Evolutionary conservation across 2,329 filamentous ascomycete species (phyloP), one percentile per base, ranked within the genome.

Genomic region (Alternaria postmessia): DNA sequence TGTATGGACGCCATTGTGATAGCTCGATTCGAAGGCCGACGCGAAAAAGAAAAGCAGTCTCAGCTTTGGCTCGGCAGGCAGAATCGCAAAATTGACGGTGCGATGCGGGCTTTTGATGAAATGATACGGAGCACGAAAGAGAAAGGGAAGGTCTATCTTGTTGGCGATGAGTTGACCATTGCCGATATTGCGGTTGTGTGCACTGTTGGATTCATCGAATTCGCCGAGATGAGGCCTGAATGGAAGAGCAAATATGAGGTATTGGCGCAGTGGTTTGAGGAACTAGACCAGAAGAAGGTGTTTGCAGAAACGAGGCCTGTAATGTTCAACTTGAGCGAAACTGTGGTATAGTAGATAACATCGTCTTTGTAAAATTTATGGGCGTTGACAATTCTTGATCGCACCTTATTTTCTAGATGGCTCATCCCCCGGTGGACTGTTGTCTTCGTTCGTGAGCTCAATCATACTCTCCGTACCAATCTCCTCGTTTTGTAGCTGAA

Each of bases 291-390:
- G n/a, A 32, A 42, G 54, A 48, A 66, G 38, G 67, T 44, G 51
- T 69, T 67, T 54, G 18, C n/a, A 38, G 61, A 66, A 32, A 69
- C 61, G 5, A 66, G 61, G 42, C 67, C 67, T 1, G 59, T 66
- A 4, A 62, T 64, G 65, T 69, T 66, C 53, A 49, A 63, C 48
- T 47, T 69, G 39, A 64, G 44, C 12, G 62, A 65, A 59, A 43
- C 38, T 16, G 63, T 67, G 34, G 63, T 69, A 4, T 51, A 51
- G n/a, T 14, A 7, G 3, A 4, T 38, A 26, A 14, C 6, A 30
- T 12, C 28, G 9, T 30, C 20, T 22, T 11, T 28, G 20, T 24
- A 28, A 28, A 11, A 3, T 39, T 11, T 14, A 14, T 14, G 18
- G 22, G 1, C 22, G 14, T 36, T 18, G 30, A 34, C 24, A 22